These are phyloP conservation scores for Rubia tinctorum DNA, from an alignment of 305 asterid genomes.

Conservation along the genomic window DNA sequence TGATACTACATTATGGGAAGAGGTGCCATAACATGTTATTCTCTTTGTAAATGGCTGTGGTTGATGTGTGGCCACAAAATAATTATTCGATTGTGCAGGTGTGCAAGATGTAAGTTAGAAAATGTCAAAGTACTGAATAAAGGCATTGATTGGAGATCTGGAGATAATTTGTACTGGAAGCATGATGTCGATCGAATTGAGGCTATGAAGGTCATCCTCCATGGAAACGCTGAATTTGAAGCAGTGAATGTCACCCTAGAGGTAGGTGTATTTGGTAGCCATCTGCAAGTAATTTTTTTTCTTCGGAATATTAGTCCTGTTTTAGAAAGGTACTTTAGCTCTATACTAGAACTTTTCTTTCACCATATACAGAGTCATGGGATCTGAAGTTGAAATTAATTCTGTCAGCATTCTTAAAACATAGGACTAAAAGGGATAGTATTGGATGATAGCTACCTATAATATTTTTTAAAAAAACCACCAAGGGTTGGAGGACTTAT, in stretches of 20 bases:
- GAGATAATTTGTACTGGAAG: constrained; percentile 84
- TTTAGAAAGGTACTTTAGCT: too few species aligned
- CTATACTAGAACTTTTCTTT: background rate
- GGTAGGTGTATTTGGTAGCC: constrained; percentile 43
- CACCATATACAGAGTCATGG: background rate
- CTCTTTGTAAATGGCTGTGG: constrained; percentile 16
- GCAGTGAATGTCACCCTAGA: constrained; percentile 72
- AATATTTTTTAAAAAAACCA: too few species aligned
- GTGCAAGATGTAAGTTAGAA: constrained; percentile 84
- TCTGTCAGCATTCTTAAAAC: background rate
- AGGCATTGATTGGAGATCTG: constrained; percentile 87
- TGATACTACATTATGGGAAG: constrained; percentile 71
- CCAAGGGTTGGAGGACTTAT: too few species aligned
- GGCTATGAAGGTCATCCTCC: constrained; percentile 71
- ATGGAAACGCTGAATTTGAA: constrained; percentile 98
- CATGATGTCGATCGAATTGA: constrained; percentile 85
- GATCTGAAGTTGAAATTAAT: background rate
- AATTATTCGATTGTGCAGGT: constrained; percentile 42
- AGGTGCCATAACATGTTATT: constrained; percentile 44
- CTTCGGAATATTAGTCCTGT: background rate
- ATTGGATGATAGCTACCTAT: too few species aligned
- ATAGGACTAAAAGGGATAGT: background rate
- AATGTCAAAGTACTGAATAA: constrained; percentile 71
- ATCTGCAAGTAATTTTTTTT: background rate
- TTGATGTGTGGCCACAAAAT: constrained; percentile 8